These are phyloP conservation scores for Trichoderma parareesei DNA, from an alignment of 495 filamentous ascomycete species.

Conservation along the genomic window DNA sequence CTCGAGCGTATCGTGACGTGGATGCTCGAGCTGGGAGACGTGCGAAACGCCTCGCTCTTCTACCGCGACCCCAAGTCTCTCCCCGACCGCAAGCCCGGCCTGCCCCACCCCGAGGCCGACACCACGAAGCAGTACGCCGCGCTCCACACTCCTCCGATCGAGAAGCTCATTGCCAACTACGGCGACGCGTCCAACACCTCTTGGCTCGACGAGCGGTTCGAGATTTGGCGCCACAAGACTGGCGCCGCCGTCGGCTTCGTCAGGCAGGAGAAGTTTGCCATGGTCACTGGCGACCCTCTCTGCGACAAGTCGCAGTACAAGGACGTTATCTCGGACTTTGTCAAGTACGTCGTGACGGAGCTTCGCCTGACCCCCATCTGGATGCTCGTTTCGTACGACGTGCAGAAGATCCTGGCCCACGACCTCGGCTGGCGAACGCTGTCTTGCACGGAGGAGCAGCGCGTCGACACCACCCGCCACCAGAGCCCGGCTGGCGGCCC, in stretches of 20 bases:
- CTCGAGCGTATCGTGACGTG: conserved; percentile 83
- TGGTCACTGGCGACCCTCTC: conserved; percentile 74
- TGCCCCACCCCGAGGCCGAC: conserved; percentile 73
- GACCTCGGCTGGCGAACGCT: conserved; percentile 76
- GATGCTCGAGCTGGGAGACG: conserved; percentile 75
- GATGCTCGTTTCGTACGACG: conserved; percentile 60
- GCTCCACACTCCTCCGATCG: conserved; percentile 57
- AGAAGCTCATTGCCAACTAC: conserved; percentile 81
- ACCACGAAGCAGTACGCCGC: conserved; percentile 51
- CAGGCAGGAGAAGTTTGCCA: conserved; percentile 59
- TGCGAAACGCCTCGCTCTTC: conserved; percentile 77
- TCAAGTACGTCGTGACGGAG: conserved; percentile 61
- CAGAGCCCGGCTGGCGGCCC: conserved; percentile 42
- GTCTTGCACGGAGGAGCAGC: conserved; percentile 77
- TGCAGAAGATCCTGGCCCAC: conserved; percentile 66
- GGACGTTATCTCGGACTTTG: conserved; percentile 60
- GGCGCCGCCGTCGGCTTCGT: conserved; percentile 77
- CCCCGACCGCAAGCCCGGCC: conserved; percentile 42
- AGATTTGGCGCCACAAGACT: conserved; percentile 74
- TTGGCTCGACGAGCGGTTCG: conserved; percentile 75
- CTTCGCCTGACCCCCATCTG: conserved; percentile 72
- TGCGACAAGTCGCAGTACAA: conserved; percentile 66
- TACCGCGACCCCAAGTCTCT: conserved; percentile 76
- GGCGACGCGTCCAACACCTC: conserved; percentile 83
- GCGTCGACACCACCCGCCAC: conserved; percentile 61